These are phyloP conservation scores for Gnaphalium uliginosum DNA, from an alignment of 129 eudicot species.

Conservation along the genomic window DNA sequence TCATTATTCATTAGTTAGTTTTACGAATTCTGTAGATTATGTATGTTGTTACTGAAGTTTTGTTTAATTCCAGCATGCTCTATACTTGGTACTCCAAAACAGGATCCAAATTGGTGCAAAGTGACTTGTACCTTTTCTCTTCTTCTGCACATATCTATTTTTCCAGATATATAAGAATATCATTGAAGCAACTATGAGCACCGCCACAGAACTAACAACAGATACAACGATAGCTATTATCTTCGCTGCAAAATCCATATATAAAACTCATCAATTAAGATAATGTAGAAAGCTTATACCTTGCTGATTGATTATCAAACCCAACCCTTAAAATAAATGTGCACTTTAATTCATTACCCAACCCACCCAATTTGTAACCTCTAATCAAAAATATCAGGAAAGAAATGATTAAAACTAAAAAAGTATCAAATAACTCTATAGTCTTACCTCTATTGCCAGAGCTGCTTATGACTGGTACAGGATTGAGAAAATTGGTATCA, in stretches of 20 bases:
- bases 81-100: background rate
- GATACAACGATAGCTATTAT: slow-evolving; percentile 44
- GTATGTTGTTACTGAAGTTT: slow-evolving; percentile 6
- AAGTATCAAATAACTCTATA: background rate
- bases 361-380: background rate
- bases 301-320: background rate
- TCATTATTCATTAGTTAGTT: background rate
- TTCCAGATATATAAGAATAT: slow-evolving; percentile 53
- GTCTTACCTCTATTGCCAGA: slow-evolving; percentile 40
- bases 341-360: background rate
- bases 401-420: background rate
- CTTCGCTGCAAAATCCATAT: slow-evolving; percentile 45
- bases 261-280: background rate
- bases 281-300: background rate
- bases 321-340: background rate
- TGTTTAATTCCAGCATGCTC: background rate
- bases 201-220: slow-evolving; percentile 48
- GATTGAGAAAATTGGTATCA: slow-evolving; percentile 69
- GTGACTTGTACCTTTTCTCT: slow-evolving; percentile 6
- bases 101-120: background rate
- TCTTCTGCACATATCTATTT: slow-evolving; percentile 46
- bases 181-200: slow-evolving; percentile 44
- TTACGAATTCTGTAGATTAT: background rate
- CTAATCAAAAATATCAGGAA: background rate
- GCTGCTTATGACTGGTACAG: slow-evolving; percentile 32